A percentile compares a stretch with the other conserved stretches of the same genome.
These are phyloP conservation scores for Kuraishia ogatae DNA, from an alignment of 805 yeast species.

Conservation along the genomic window DNA sequence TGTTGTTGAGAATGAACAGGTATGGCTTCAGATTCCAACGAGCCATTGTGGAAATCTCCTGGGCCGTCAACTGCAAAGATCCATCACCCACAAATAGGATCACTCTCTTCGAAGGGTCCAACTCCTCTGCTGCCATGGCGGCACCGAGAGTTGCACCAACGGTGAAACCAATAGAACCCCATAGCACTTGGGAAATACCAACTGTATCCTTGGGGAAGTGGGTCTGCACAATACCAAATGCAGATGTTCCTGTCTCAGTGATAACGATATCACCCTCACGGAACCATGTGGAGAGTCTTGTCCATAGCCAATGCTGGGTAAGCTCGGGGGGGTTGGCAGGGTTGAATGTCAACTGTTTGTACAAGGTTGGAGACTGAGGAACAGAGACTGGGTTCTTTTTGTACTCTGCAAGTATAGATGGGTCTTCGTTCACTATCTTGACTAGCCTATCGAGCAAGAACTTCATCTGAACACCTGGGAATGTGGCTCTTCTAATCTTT, in stretches of 20 bases:
- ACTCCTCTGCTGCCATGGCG: conserved; percentile 56
- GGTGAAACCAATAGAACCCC: conserved; percentile 72
- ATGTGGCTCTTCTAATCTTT: conserved; percentile 60
- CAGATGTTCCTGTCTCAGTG: conserved; percentile 71
- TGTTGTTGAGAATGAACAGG: conserved; percentile 61
- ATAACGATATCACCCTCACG: conserved; percentile 58
- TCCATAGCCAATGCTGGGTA: conserved; percentile 66
- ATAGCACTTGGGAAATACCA: conserved; percentile 67
- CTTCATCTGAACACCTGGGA: conserved; percentile 69
- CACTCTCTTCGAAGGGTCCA: conserved; percentile 53
- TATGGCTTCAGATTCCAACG: conserved; percentile 62
- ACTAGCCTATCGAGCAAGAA: conserved; percentile 35
- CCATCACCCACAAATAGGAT: conserved; percentile 69
- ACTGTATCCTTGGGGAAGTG: conserved; percentile 53
- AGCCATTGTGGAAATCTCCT: conserved; percentile 62
- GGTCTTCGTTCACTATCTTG: conserved; percentile 11
- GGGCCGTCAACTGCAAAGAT: conserved; percentile 66
- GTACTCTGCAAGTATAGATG: conserved; percentile 18
- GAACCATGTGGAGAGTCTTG: conserved; percentile 52
- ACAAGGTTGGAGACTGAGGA: conserved; percentile 30
- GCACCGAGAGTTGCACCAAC: conserved; percentile 66
- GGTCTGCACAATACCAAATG: conserved; percentile 61
- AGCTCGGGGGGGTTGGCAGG: conserved; percentile 35
- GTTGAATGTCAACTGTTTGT: conserved; percentile 26
- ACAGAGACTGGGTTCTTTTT: conserved; percentile 44